phyloP scores from a whole-genome alignment of 768 basidiomycete species.

The Daedaleopsis nitida region DNA sequence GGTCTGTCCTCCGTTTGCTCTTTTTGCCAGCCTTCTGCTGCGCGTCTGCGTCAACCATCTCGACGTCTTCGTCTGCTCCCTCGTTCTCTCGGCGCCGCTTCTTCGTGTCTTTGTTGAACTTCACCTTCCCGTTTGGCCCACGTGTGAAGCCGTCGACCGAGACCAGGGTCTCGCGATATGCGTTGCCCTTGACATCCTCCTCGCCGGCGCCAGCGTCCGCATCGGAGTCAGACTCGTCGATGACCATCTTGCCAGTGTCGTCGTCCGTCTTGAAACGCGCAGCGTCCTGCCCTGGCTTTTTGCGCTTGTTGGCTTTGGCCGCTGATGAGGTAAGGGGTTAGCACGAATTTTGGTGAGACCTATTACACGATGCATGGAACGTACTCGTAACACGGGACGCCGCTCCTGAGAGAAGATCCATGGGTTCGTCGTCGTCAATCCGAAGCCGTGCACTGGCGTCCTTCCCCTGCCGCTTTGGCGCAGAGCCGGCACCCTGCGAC shows the following conservation, averaged over 20 bases:
- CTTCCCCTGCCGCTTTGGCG: slow-evolving; percentile 38
- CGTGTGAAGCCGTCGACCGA: slow-evolving; percentile 91
- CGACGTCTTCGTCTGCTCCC: slow-evolving; percentile 59
- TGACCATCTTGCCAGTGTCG: slow-evolving; percentile 78
- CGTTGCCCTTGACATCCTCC: slow-evolving; percentile 66
- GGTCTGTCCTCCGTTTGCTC: slow-evolving; percentile 56
- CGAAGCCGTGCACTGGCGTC: slow-evolving; percentile 66
- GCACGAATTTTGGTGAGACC: not conserved
- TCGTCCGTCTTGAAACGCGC: slow-evolving; percentile 85
- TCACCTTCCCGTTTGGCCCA: slow-evolving; percentile 80
- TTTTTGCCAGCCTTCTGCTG: slow-evolving; percentile 40
- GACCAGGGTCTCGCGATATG: slow-evolving; percentile 81
- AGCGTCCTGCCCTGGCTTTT: slow-evolving; percentile 86
- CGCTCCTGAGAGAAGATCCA: slow-evolving; percentile 89
- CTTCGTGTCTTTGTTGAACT: slow-evolving; percentile 97
- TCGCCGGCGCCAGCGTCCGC: slow-evolving; percentile 42
- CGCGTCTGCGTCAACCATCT: slow-evolving; percentile 72
- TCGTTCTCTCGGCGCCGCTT: slow-evolving; percentile 76
- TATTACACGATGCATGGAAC: slow-evolving; percentile 30
- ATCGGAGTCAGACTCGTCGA: slow-evolving; percentile 56
- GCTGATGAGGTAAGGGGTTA: slow-evolving; percentile 1
- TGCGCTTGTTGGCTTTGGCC: slow-evolving; percentile 52
- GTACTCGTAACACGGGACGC: slow-evolving; percentile 69
- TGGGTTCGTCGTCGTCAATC: slow-evolving; percentile 89
- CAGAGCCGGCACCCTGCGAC: slow-evolving; percentile 35